Conservation (phyloP, 78 protist species). For the Bodo saltans region DNA sequence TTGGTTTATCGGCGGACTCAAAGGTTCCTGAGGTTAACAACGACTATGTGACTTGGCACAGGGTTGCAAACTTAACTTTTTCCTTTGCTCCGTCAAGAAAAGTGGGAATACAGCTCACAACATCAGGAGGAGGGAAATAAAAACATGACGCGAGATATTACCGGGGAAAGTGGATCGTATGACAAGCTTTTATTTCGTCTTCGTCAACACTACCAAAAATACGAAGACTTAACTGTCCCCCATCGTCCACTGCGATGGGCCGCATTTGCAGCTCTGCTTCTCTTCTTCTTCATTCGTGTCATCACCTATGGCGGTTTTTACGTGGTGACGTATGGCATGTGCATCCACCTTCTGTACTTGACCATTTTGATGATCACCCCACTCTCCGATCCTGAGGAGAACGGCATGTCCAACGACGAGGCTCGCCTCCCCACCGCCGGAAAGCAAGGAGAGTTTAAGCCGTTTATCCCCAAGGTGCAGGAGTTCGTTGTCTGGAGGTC, state of each 20-base stretch:
- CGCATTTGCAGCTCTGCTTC: not conserved
- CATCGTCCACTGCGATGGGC: constrained; percentile 14
- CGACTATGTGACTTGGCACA: too few relatives aligned
- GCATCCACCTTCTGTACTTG: constrained; percentile 80
- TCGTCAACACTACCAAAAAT: too few relatives aligned
- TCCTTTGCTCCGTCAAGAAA: too few relatives aligned
- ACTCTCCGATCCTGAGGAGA: constrained; percentile 74
- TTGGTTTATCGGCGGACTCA: too few relatives aligned
- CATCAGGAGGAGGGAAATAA: too few relatives aligned
- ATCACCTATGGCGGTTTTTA: constrained; percentile 55
- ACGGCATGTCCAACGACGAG: constrained; percentile 10
- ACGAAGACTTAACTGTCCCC: not conserved
- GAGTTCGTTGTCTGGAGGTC: constrained; percentile 86
- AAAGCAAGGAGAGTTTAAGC: constrained; percentile 66
- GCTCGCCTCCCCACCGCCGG: not conserved
- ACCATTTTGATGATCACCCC: constrained; percentile 83
- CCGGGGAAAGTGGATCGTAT: too few relatives aligned
- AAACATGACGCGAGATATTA: too few relatives aligned
- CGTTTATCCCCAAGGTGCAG: constrained; percentile 78
- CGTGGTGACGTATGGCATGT: constrained; percentile 83
- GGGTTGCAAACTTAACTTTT: too few relatives aligned
- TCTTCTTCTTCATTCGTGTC: constrained; percentile 27
- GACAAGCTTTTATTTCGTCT: too few relatives aligned
- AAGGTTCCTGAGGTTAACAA: too few relatives aligned
- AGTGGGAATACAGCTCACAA: too few relatives aligned